These are phyloP conservation scores for Cardamine occulta DNA, from an alignment of 345 rosid species.

Conservation along the genomic window DNA sequence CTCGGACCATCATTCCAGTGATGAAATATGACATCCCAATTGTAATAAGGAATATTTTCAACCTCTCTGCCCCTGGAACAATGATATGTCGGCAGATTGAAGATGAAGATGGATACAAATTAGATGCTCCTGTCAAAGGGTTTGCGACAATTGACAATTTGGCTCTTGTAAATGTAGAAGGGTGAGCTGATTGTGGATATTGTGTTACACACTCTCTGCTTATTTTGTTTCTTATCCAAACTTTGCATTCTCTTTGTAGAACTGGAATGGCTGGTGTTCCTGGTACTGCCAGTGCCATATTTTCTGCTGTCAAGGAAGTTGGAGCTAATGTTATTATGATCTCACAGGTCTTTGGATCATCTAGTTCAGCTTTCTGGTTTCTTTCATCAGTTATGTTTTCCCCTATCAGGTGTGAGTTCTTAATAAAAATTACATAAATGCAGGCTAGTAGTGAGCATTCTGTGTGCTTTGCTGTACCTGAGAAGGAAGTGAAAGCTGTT, in stretches of 20 bases:
- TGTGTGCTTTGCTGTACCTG: conserved; percentile 97
- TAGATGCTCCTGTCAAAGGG: conserved; percentile 78
- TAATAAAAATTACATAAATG: conserved; percentile 35
- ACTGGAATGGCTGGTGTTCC: conserved; percentile 99
- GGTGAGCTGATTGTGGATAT: conserved; percentile 53
- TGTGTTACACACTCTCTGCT: neutral
- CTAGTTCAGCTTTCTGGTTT: conserved; percentile 18
- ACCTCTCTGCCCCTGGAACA: conserved; percentile 91
- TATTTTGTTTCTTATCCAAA: conserved; percentile 24
- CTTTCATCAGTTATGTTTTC: conserved; percentile 29
- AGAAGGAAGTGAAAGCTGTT: conserved; percentile 93
- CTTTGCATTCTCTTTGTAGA: conserved; percentile 49
- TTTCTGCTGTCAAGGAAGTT: conserved; percentile 95
- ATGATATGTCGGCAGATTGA: conserved; percentile 68
- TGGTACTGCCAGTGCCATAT: conserved; percentile 90
- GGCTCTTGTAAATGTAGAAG: conserved; percentile 96
- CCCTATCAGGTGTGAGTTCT: conserved; percentile 30
- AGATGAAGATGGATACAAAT: conserved; percentile 53
- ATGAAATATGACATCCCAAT: conserved; percentile 93
- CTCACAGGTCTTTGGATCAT: conserved; percentile 67
- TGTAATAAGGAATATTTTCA: conserved; percentile 90
- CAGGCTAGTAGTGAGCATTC: conserved; percentile 99
- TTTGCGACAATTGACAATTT: conserved; percentile 96
- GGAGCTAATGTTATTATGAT: conserved; percentile 98
- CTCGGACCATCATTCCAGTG: conserved; percentile 98